These are phyloP conservation scores for Pseudomassariella vexata DNA, from an alignment of 2,329 filamentous ascomycete genomes.

Conservation along the genomic window DNA sequence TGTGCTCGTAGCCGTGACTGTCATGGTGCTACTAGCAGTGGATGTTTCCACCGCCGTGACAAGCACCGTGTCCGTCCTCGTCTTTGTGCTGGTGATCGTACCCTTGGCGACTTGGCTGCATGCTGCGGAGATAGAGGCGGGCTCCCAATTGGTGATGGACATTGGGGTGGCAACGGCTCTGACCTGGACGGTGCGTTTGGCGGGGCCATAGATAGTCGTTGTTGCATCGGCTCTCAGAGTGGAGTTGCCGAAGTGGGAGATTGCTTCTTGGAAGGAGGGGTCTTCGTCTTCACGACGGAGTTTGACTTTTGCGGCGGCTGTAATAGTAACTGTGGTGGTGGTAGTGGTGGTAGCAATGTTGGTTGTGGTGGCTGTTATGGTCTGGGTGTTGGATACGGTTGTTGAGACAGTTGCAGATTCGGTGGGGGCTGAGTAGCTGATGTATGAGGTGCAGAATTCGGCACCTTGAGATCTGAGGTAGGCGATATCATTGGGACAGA, in stretches of 20 bases:
- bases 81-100: neutral
- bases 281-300: neutral
- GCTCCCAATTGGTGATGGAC: neutral
- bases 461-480: neutral
- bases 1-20: too few species aligned
- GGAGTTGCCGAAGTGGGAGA: neutral
- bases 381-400: neutral
- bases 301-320: neutral
- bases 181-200: neutral
- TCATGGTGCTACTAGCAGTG: neutral
- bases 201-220: neutral
- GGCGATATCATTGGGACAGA: too few species aligned
- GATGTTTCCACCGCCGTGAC: neutral
- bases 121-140: neutral
- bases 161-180: neutral
- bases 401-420: neutral
- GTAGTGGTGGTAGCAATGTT: neutral
- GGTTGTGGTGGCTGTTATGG: neutral
- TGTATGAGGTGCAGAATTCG: neutral
- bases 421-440: neutral
- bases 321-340: neutral
- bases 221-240: neutral
- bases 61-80: neutral
- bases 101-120: neutral
- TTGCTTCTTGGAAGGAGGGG: neutral